Evolutionary conservation across 257 asterid species (phyloP).

Genomic region (Leonotis leonurus): DNA sequence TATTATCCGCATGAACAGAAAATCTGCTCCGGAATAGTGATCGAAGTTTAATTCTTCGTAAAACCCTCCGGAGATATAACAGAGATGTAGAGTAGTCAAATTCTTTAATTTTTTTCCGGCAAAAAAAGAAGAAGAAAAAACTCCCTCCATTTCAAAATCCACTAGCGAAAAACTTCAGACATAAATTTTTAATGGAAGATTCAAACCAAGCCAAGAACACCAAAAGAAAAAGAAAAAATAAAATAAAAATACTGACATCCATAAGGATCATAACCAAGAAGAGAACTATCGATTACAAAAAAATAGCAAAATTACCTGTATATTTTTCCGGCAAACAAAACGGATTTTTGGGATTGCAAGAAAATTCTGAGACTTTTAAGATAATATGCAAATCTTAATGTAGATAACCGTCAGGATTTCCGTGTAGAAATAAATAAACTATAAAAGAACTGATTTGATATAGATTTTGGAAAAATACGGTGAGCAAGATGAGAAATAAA

Average conservation of each 20-base stretch:
- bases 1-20: background rate
- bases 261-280: background rate
- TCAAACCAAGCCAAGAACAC: background rate
- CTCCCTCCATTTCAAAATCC: background rate
- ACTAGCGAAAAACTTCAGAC: background rate
- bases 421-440: background rate
- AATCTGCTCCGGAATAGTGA: background rate
- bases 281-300: background rate
- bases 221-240: background rate
- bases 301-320: conserved; percentile 19
- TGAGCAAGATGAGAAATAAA: background rate
- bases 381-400: background rate
- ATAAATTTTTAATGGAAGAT: background rate
- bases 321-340: conserved; percentile 13
- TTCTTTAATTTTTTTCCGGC: too few relatives aligned
- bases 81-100: too few relatives aligned
- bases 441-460: background rate
- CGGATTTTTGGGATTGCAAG: background rate
- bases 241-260: background rate
- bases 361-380: background rate
- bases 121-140: background rate
- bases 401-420: background rate
- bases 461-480: background rate
- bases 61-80: conserved; percentile 1
- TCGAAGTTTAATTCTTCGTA: background rate